Conservation (phyloP, 2,329 filamentous ascomycete species). For the Paecilomyces sp. region DNA sequence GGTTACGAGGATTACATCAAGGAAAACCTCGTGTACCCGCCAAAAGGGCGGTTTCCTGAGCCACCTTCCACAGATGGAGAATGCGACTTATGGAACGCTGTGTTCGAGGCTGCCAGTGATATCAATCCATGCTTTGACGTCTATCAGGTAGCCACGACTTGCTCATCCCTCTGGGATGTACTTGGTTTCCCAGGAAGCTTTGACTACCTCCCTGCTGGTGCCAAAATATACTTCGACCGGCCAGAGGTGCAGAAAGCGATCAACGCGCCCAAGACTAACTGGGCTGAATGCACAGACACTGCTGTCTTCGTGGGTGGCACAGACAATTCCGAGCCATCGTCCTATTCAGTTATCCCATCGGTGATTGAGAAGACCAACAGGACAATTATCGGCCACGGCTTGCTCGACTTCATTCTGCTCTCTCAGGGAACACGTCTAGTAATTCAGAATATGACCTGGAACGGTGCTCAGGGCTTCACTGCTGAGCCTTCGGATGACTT, state of each 20-base stretch:
- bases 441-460: constrained; percentile 79
- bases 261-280: constrained; percentile 43
- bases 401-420: constrained; percentile 61
- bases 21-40: constrained; percentile 49
- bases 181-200: constrained; percentile 53
- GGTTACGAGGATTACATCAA: constrained; percentile 40
- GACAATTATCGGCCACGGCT: constrained; percentile 67
- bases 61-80: constrained; percentile 28
- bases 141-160: constrained; percentile 66
- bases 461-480: constrained; percentile 64
- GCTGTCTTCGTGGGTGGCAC: constrained; percentile 39
- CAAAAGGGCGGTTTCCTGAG: not conserved
- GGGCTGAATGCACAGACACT: constrained; percentile 27
- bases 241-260: constrained; percentile 62
- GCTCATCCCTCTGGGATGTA: constrained; percentile 63
- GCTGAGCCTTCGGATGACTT: constrained; percentile 53
- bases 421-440: constrained; percentile 63
- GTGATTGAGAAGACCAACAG: constrained; percentile 52
- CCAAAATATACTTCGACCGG: constrained; percentile 63
- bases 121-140: constrained; percentile 75
- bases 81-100: constrained; percentile 54
- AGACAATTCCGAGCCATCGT: constrained; percentile 44
- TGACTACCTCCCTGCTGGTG: constrained; percentile 55
- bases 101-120: constrained; percentile 46
- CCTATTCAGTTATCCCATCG: constrained; percentile 42